Evolutionary conservation across 306 rosid genomes (phyloP).

Genomic region (Amphicarpaea edgeworthii): DNA sequence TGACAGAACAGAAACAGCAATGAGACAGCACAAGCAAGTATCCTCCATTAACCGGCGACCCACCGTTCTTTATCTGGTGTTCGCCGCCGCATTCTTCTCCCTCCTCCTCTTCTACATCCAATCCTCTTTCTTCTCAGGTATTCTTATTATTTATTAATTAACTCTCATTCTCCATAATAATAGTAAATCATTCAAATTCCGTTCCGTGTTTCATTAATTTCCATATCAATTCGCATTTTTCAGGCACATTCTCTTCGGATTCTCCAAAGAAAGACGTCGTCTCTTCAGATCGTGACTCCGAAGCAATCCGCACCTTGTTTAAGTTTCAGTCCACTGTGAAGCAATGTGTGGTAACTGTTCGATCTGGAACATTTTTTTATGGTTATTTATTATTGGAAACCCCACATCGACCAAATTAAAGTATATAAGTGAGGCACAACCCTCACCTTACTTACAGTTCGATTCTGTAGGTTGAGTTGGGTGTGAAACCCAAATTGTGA

Average conservation of each 20-base stretch:
- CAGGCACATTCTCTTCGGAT: conserved; percentile 65
- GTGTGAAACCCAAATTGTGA: no score
- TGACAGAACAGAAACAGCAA: conserved; percentile 6
- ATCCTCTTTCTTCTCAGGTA: conserved; percentile 81
- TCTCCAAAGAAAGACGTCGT: neutral
- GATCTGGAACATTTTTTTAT: conserved; percentile 31
- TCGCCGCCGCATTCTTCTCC: conserved; percentile 74
- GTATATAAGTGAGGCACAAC: no score
- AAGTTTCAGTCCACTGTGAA: conserved; percentile 76
- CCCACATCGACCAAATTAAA: no score
- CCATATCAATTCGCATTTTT: neutral
- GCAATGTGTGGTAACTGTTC: conserved; percentile 84
- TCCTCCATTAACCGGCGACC: conserved; percentile 53
- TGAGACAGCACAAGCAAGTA: conserved; percentile 67
- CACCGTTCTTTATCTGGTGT: conserved; percentile 70
- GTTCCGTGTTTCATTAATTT: neutral
- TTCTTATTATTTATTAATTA: neutral
- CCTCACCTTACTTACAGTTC: no score
- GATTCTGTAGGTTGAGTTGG: no score
- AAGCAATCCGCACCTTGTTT: conserved; percentile 55
- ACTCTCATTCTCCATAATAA: no score
- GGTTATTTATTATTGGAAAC: neutral
- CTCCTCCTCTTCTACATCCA: conserved; percentile 78
- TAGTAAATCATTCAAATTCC: neutral
- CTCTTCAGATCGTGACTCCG: conserved; percentile 58